Percentiles rank a stretch among this genome's conserved stretches.
These are phyloP conservation scores for Lentinula edodes DNA, from an alignment of 768 basidiomycete genomes.

Conservation along the genomic window DNA sequence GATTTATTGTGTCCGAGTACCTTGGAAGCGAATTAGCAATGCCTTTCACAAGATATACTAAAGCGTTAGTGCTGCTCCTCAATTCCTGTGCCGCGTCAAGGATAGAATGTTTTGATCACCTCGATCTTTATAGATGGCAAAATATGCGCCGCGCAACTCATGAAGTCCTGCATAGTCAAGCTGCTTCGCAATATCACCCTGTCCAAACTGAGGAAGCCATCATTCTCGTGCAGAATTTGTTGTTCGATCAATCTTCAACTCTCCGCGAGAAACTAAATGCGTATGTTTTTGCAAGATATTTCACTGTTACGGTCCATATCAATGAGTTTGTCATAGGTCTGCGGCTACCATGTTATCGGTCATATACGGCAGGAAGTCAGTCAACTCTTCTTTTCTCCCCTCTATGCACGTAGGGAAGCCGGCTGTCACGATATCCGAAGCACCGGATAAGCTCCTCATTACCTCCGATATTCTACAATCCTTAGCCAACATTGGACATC, in stretches of 20 bases:
- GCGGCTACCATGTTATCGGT: neutral
- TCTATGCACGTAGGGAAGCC: neutral
- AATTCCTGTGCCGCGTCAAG: neutral
- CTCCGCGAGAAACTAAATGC: neutral
- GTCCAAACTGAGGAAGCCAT: neutral
- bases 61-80: neutral
- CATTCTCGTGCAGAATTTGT: neutral
- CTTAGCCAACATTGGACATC: constrained; percentile 11
- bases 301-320: neutral
- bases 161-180: neutral
- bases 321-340: neutral
- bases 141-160: neutral
- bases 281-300: neutral
- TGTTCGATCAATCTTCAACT: constrained; percentile 1
- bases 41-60: neutral
- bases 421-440: neutral
- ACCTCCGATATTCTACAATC: constrained; percentile 6
- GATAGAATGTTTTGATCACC: too few relatives aligned
- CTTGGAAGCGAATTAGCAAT: neutral
- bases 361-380: constrained; percentile 10
- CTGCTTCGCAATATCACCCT: neutral
- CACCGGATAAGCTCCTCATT: neutral
- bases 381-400: constrained; percentile 14
- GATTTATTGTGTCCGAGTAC: neutral
- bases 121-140: neutral